Conservation (phyloP, 116 monocot species). For the Iris pallida region DNA sequence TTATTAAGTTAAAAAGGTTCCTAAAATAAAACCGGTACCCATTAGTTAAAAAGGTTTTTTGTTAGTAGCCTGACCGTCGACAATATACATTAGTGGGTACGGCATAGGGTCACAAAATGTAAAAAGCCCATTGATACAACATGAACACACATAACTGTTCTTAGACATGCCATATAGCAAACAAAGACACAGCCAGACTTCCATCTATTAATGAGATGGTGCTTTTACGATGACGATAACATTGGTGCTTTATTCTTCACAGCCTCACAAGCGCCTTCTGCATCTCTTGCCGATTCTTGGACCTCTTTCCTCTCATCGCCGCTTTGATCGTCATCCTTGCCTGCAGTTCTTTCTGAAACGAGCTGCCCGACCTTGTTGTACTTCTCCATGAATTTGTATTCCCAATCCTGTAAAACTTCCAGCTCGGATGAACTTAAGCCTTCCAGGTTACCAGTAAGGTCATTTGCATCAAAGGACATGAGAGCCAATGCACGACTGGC, state of each 20-base stretch:
- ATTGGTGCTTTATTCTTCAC: background rate
- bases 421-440: constrained; percentile 53
- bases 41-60: too few relatives aligned
- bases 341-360: constrained; percentile 9
- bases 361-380: constrained; percentile 73
- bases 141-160: too few relatives aligned
- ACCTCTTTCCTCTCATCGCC: constrained; percentile 2
- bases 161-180: too few relatives aligned
- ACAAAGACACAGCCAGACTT: too few relatives aligned
- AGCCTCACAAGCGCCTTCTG: background rate
- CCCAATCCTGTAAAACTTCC: constrained; percentile 81
- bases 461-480: constrained; percentile 77
- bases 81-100: too few relatives aligned
- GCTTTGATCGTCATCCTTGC: background rate
- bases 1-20: too few relatives aligned
- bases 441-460: constrained; percentile 62
- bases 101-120: too few relatives aligned
- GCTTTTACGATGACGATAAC: too few relatives aligned
- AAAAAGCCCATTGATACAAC: too few relatives aligned
- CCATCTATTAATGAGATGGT: too few relatives aligned
- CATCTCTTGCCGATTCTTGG: background rate
- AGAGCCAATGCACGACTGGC: constrained; percentile 77
- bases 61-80: too few relatives aligned
- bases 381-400: constrained; percentile 78
- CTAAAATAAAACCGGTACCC: too few relatives aligned